A percentile compares a stretch with the other conserved stretches of the same genome.
These are phyloP conservation scores for Clarireedia homoeocarpa DNA, from an alignment of 2,329 filamentous ascomycete genomes.

Conservation along the genomic window DNA sequence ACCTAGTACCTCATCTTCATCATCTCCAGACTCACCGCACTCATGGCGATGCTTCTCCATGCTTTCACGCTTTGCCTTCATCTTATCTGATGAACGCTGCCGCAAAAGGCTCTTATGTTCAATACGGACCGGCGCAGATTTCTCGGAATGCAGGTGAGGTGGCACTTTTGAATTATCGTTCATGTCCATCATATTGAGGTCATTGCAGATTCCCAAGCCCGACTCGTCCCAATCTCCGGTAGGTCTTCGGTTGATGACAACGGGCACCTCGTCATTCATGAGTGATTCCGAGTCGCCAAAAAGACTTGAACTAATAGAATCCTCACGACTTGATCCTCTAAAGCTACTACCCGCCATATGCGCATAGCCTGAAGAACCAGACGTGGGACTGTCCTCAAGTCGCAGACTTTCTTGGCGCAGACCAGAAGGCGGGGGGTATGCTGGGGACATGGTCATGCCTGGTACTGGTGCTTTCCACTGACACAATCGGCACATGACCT, in stretches of 20 bases:
- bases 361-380: conserved; percentile 62
- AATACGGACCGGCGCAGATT: conserved; percentile 57
- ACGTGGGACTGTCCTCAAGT: conserved; percentile 70
- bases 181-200: conserved; percentile 32
- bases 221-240: conserved; percentile 73
- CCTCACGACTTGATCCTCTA: conserved; percentile 71
- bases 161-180: conserved; percentile 33
- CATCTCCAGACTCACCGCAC: conserved; percentile 80
- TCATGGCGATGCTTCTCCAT: conserved; percentile 67
- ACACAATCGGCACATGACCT: conserved; percentile 80
- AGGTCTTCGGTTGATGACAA: conserved; percentile 65
- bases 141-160: conserved; percentile 49
- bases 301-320: conserved; percentile 81
- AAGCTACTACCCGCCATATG: conserved; percentile 70
- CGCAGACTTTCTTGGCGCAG: conserved; percentile 56
- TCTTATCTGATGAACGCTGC: conserved; percentile 64
- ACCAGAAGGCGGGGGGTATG: conserved; percentile 54
- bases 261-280: conserved; percentile 68
- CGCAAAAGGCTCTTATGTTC: conserved; percentile 38
- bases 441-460: conserved; percentile 37
- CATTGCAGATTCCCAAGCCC: conserved; percentile 70
- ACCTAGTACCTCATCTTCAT: conserved; percentile 88
- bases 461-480: conserved; percentile 79
- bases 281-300: conserved; percentile 81
- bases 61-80: conserved; percentile 66